Evolutionary conservation across 352 stramenopile species (phyloP).

Genomic region (Phytophthora ohioensis): DNA sequence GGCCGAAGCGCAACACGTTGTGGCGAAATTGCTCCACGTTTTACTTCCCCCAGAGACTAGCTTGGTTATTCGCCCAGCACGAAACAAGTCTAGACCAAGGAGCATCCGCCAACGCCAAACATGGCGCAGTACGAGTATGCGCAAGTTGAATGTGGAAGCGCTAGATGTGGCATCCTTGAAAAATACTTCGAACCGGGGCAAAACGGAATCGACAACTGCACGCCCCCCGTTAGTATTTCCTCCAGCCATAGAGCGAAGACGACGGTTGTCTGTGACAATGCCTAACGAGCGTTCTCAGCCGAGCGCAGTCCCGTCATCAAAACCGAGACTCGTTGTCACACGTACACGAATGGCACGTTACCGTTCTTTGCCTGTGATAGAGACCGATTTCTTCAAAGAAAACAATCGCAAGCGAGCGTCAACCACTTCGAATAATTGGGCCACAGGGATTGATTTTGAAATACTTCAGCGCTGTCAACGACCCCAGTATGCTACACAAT

Average conservation of each 20-base stretch:
- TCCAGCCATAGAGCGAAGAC: background rate
- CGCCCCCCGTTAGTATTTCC: background rate
- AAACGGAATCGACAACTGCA: background rate
- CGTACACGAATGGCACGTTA: slow-evolving; percentile 51
- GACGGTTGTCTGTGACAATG: slow-evolving; percentile 13
- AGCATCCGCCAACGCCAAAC: background rate
- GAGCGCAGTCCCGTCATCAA: background rate
- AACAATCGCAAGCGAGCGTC: slow-evolving; percentile 37
- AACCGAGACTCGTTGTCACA: slow-evolving; percentile 4
- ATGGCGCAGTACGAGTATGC: background rate
- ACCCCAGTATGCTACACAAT: slow-evolving; percentile 56
- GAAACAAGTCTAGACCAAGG: slow-evolving; percentile 1
- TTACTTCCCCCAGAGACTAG: slow-evolving; percentile 16
- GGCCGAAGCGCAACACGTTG: slow-evolving; percentile 40
- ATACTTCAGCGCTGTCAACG: slow-evolving; percentile 55
- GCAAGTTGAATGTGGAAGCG: background rate
- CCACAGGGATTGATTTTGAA: slow-evolving; percentile 59
- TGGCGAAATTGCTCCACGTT: slow-evolving; percentile 20
- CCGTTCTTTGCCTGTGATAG: slow-evolving; percentile 59
- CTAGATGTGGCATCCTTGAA: background rate
- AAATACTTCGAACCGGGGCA: background rate
- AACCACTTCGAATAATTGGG: slow-evolving; percentile 44
- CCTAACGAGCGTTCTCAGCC: background rate
- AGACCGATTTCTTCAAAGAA: slow-evolving; percentile 50
- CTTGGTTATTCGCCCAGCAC: background rate